phyloP scores from a whole-genome alignment of 2,329 filamentous ascomycete species.

The Penicillium sp. region DNA sequence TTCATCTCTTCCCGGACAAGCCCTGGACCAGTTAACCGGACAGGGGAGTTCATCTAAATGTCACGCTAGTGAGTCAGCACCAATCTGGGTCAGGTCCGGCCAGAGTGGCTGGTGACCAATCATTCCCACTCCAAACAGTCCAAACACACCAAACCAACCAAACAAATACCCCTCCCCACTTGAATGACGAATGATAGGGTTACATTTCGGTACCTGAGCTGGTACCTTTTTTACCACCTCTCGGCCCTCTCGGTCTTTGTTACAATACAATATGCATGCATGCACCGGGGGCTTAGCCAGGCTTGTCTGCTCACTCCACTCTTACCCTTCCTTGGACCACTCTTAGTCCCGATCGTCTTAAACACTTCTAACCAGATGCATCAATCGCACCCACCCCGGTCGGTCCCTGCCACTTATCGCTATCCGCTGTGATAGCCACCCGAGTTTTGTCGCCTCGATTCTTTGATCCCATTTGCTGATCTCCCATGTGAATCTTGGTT shows the following conservation, averaged over 20 bases:
- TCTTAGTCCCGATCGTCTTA: slow-evolving; percentile 2
- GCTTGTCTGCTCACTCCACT: neutral
- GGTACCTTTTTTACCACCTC: neutral
- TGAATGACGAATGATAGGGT: neutral
- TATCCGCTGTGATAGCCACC: neutral
- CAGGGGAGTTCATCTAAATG: too few species aligned
- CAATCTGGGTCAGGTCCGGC: too few species aligned
- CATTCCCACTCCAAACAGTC: too few species aligned
- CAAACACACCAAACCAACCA: too few species aligned
- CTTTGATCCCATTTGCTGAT: neutral
- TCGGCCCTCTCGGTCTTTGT: too few species aligned
- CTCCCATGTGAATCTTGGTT: neutral
- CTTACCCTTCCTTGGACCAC: neutral
- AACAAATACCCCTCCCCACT: too few species aligned
- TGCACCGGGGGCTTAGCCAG: neutral
- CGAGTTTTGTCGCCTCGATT: neutral
- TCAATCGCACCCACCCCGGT: neutral
- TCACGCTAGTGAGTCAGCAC: too few species aligned
- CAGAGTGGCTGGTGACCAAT: too few species aligned
- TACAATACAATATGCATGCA: neutral
- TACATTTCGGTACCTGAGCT: neutral
- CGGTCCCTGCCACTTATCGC: neutral
- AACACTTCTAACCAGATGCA: neutral
- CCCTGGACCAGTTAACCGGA: too few species aligned
- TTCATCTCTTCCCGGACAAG: too few species aligned